Evolutionary conservation across 306 rosid species (phyloP).

Genomic region (Bauhinia variegata): DNA sequence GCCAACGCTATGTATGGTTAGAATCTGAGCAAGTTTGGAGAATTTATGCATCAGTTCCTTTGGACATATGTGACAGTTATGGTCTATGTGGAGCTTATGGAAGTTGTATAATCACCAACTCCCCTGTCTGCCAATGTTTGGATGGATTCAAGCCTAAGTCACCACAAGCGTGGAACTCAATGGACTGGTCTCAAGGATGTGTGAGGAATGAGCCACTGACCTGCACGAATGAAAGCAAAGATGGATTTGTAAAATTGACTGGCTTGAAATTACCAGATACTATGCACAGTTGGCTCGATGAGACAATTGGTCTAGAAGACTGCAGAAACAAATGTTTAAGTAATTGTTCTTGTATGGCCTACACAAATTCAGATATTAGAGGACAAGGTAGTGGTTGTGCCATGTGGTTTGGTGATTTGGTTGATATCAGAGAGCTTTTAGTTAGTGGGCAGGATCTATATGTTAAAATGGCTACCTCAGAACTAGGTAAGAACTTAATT

Average conservation of each 20-base stretch:
- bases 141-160: slow-evolving; percentile 48
- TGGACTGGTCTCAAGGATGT: slow-evolving; percentile 56
- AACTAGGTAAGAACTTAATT: slow-evolving; percentile 48
- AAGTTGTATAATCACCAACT: slow-evolving; percentile 41
- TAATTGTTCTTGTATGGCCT: slow-evolving; percentile 67
- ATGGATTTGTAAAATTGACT: slow-evolving; percentile 44
- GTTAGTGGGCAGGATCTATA: slow-evolving; percentile 67
- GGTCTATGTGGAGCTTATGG: slow-evolving; percentile 58
- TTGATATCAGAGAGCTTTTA: slow-evolving; percentile 50
- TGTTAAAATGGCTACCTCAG: slow-evolving; percentile 62
- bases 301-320: slow-evolving; percentile 38
- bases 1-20: slow-evolving; percentile 42
- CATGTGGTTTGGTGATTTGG: slow-evolving; percentile 69
- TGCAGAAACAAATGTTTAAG: slow-evolving; percentile 41
- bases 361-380: slow-evolving; percentile 57
- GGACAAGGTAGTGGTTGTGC: slow-evolving; percentile 72
- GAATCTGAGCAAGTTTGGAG: slow-evolving; percentile 42
- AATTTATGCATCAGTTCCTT: slow-evolving; percentile 42
- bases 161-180: slow-evolving; percentile 36
- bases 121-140: slow-evolving; percentile 51
- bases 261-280: slow-evolving; percentile 68
- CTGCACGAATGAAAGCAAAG: slow-evolving; percentile 37
- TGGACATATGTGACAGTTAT: slow-evolving; percentile 55
- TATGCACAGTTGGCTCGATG: slow-evolving; percentile 52
- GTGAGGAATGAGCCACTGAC: slow-evolving; percentile 30